Conservation (phyloP, 179 eudicot genomes). For the Patellifolia procumbens region DNA sequence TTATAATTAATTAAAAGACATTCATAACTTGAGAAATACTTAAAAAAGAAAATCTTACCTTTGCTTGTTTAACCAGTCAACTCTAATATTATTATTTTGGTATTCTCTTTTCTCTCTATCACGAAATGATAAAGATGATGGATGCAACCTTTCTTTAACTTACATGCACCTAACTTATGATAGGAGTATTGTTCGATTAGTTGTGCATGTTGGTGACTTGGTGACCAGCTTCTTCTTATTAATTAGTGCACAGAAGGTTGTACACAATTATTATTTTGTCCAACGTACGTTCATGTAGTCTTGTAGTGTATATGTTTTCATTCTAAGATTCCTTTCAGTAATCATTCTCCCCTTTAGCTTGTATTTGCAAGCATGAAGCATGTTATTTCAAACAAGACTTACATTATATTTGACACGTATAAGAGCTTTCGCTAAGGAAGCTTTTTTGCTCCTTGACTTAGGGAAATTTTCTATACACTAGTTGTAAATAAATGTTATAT, state of each 20-base stretch:
- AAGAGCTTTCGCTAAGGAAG: too few relatives aligned
- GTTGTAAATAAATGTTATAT: too few relatives aligned
- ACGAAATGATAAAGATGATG: neutral
- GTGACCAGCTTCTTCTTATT: neutral
- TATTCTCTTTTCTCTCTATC: neutral
- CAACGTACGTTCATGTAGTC: neutral
- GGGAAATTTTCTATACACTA: too few relatives aligned
- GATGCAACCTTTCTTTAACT: neutral
- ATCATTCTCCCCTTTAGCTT: neutral
- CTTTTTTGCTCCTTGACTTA: too few relatives aligned
- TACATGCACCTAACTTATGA: constrained; percentile 5
- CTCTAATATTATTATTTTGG: neutral
- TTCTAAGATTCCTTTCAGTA: constrained; percentile 12
- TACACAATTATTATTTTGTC: neutral
- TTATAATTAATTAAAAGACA: neutral
- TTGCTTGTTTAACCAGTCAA: constrained; percentile 26
- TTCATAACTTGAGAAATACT: constrained; percentile 21
- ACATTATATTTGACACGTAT: too few relatives aligned
- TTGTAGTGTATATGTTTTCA: too few relatives aligned
- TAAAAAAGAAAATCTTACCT: constrained; percentile 18
- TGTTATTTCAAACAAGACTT: neutral
- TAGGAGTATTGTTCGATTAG: neutral
- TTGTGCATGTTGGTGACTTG: neutral
- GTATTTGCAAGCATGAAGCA: constrained; percentile 2
- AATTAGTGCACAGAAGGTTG: constrained; percentile 7